These are phyloP conservation scores for Heritiera littoralis DNA, from an alignment of 345 rosid species.

Conservation along the genomic window DNA sequence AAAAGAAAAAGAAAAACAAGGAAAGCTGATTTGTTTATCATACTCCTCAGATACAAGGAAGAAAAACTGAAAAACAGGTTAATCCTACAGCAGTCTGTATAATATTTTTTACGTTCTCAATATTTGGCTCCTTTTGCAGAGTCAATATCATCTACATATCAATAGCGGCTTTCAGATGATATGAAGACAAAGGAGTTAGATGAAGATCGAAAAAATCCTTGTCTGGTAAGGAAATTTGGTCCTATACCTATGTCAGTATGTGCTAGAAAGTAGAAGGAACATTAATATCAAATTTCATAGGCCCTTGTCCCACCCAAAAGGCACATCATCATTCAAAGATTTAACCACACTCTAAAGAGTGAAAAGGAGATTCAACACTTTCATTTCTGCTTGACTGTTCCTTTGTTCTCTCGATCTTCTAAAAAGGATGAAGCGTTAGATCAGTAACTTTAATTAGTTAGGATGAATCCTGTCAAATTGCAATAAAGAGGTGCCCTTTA, in stretches of 20 bases:
- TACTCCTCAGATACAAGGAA: too few species aligned
- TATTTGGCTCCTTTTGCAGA: background rate
- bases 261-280: background rate
- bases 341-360: background rate
- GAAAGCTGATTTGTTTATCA: background rate
- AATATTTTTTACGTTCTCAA: too few species aligned
- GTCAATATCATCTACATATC: background rate
- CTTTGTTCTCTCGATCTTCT: too few species aligned
- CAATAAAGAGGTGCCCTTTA: background rate
- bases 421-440: too few species aligned
- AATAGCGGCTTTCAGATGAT: background rate
- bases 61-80: too few species aligned
- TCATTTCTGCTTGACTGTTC: background rate
- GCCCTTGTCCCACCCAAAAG: background rate
- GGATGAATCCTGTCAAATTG: background rate
- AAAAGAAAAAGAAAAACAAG: background rate
- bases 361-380: background rate
- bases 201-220: background rate
- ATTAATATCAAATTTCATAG: background rate
- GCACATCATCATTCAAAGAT: background rate
- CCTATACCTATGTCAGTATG: background rate
- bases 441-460: background rate
- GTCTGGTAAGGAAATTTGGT: background rate
- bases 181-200: background rate
- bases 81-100: too few species aligned